Conservation (phyloP, 2,329 filamentous ascomycete genomes). For the Ophiocordyceps polyrhachis-furcata region DNA sequence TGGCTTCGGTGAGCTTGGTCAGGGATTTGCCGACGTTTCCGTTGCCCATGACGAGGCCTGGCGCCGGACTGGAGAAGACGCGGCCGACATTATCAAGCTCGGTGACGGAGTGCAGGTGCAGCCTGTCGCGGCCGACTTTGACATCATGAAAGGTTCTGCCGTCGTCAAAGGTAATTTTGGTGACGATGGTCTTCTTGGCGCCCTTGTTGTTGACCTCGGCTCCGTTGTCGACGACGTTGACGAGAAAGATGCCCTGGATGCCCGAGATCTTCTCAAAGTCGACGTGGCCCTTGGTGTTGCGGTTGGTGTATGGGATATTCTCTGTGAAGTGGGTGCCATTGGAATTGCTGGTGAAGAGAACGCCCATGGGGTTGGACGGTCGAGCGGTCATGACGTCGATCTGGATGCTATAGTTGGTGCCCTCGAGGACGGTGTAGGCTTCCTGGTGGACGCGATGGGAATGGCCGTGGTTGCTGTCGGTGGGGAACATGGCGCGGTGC, state of each 20-base stretch:
- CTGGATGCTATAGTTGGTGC: slow-evolving; percentile 95
- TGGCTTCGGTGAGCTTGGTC: slow-evolving; percentile 50
- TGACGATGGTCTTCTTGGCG: slow-evolving; percentile 49
- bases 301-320: slow-evolving; percentile 85
- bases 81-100: slow-evolving; percentile 64
- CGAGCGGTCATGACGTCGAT: slow-evolving; percentile 69
- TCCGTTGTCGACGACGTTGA: slow-evolving; percentile 80
- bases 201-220: slow-evolving; percentile 45
- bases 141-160: slow-evolving; percentile 67
- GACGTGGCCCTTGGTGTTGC: slow-evolving; percentile 54
- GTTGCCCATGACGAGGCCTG: slow-evolving; percentile 82
- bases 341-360: slow-evolving; percentile 88
- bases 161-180: slow-evolving; percentile 87
- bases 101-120: slow-evolving; percentile 89
- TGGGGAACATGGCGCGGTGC: slow-evolving; percentile 81
- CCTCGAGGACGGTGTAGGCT: slow-evolving; percentile 85
- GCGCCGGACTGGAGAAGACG: slow-evolving; percentile 84
- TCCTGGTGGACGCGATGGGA: slow-evolving; percentile 51
- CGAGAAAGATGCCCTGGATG: slow-evolving; percentile 80
- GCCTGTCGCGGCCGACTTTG: slow-evolving; percentile 44
- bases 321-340: slow-evolving; percentile 92
- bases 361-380: slow-evolving; percentile 56
- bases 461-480: slow-evolving; percentile 58
- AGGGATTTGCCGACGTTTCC: slow-evolving; percentile 73
- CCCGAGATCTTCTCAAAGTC: slow-evolving; percentile 90